Conservation (phyloP, 2,329 filamentous ascomycete genomes). For the Arthrobotrys conoides region DNA sequence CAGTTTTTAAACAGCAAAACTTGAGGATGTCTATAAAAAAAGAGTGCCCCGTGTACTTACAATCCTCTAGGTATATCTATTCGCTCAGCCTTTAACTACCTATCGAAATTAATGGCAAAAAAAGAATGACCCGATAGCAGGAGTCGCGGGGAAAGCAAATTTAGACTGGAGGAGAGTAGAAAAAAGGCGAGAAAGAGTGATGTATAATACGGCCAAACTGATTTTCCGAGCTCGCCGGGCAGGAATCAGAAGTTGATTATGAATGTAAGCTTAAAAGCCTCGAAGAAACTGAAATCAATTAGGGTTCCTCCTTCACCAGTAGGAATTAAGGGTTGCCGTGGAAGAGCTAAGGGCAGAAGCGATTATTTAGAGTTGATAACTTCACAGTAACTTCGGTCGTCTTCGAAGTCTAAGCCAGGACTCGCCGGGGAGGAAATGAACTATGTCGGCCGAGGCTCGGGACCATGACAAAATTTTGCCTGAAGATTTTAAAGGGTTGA, state of each 20-base stretch:
- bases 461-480: not conserved
- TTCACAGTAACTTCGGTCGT: constrained; percentile 14
- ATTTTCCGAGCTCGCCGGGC: constrained; percentile 16
- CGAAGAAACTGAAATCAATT: constrained; percentile 11
- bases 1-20: constrained; percentile 3
- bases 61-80: constrained; percentile 14
- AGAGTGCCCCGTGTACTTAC: constrained; percentile 11
- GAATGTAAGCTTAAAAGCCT: constrained; percentile 5
- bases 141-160: not conserved
- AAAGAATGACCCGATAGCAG: not conserved
- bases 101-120: not conserved
- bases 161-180: not conserved
- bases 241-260: not conserved
- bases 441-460: constrained; percentile 1
- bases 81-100: constrained; percentile 6
- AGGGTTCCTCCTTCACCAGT: constrained; percentile 6
- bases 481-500: not conserved
- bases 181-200: not conserved
- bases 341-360: constrained; percentile 3
- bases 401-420: not conserved
- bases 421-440: not conserved
- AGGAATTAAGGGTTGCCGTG: not conserved
- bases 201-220: constrained; percentile 16
- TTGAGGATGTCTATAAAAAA: constrained; percentile 9
- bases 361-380: constrained; percentile 36